Conservation (phyloP, 257 asterid species). For the Solanum chaucha region DNA sequence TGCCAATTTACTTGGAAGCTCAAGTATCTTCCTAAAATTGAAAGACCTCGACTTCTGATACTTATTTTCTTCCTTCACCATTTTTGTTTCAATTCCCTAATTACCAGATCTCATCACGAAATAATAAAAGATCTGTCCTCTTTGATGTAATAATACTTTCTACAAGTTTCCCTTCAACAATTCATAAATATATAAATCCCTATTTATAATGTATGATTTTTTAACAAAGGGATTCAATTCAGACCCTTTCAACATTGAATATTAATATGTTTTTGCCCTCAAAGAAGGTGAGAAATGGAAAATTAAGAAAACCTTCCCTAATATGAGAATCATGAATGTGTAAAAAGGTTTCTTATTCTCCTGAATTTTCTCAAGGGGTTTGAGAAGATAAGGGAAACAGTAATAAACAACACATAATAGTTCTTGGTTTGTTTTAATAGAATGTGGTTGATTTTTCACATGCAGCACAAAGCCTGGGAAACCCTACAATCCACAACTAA, state of each 20-base stretch:
- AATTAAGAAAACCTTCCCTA: background rate
- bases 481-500: conserved; percentile 27
- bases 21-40: conserved; percentile 35
- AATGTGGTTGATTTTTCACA: conserved; percentile 20
- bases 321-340: background rate
- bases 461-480: conserved; percentile 44
- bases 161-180: background rate
- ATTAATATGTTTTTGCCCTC: background rate
- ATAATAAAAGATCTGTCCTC: background rate
- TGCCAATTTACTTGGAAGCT: conserved; percentile 21
- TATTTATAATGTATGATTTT: background rate
- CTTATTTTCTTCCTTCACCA: conserved; percentile 23
- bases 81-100: background rate
- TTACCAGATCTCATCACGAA: background rate
- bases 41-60: conserved; percentile 36
- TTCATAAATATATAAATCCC: background rate
- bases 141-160: background rate
- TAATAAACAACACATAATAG: background rate
- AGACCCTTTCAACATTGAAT: background rate
- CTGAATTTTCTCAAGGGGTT: background rate
- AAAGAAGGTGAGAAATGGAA: background rate
- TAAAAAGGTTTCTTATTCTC: background rate
- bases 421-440: background rate
- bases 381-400: background rate
- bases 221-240: background rate